Conservation (phyloP, 2,329 filamentous ascomycete species). For the Escovopsis weberi region DNA sequence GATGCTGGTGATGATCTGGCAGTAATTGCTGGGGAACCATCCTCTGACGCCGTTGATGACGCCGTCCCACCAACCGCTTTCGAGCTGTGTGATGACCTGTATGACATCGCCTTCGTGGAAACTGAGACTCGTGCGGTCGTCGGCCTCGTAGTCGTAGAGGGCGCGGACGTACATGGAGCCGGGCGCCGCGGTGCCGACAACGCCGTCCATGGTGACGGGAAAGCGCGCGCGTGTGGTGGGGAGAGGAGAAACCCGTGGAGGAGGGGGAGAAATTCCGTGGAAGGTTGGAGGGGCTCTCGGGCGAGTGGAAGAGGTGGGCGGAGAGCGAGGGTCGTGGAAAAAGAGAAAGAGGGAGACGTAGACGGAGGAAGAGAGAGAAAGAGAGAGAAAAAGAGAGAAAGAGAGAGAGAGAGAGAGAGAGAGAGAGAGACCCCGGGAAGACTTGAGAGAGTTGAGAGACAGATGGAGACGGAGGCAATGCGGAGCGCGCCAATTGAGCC, state of each 20-base stretch:
- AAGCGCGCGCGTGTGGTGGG: slow-evolving; percentile 1
- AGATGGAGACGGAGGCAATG: slow-evolving; percentile 1
- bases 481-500: slow-evolving; percentile 2
- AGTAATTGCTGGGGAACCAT: slow-evolving; percentile 99
- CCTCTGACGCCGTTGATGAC: slow-evolving; percentile 93
- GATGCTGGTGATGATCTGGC: slow-evolving; percentile 65
- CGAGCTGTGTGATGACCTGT: slow-evolving; percentile 93
- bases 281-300: slow-evolving; percentile 11
- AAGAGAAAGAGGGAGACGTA: not conserved
- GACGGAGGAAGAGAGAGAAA: not conserved
- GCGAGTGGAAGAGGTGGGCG: not conserved
- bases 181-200: slow-evolving; percentile 42
- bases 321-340: slow-evolving; percentile 7
- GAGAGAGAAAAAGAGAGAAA: slow-evolving; percentile 9
- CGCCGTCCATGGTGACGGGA: slow-evolving; percentile 39
- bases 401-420: not conserved
- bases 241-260: too few species aligned
- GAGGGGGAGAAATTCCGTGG: slow-evolving; percentile 5
- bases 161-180: slow-evolving; percentile 83
- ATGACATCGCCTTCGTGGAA: slow-evolving; percentile 96
- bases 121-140: slow-evolving; percentile 91
- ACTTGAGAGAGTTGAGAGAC: not conserved
- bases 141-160: slow-evolving; percentile 94
- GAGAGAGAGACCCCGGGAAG: not conserved
- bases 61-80: slow-evolving; percentile 99